phyloP scores from a whole-genome alignment of 495 filamentous ascomycete species.

The Podospora pseudopauciseta region DNA sequence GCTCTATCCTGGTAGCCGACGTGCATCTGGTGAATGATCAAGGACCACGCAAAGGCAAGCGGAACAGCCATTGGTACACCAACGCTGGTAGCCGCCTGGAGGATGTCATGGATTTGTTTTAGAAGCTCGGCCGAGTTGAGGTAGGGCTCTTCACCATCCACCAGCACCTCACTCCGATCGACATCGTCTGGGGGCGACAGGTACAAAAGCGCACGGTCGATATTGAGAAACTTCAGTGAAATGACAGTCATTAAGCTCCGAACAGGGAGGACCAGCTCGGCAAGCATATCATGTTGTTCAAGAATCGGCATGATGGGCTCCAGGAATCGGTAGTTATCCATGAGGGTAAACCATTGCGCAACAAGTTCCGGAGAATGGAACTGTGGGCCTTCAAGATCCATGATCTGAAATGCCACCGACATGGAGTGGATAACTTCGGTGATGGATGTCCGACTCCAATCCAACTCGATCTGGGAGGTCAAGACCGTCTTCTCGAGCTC shows the following conservation, averaged over 20 bases:
- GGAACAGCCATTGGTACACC: constrained; percentile 56
- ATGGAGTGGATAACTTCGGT: constrained; percentile 69
- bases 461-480: constrained; percentile 51
- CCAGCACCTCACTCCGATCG: constrained; percentile 23
- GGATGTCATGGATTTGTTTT: constrained; percentile 59
- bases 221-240: constrained; percentile 70
- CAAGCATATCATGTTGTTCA: constrained; percentile 44
- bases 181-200: constrained; percentile 35
- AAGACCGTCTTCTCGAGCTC: constrained; percentile 27
- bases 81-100: constrained; percentile 49
- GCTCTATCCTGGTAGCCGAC: constrained; percentile 55
- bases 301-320: constrained; percentile 29
- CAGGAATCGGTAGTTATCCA: constrained; percentile 62
- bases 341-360: constrained; percentile 67
- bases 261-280: constrained; percentile 58
- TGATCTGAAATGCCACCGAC: constrained; percentile 66
- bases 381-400: constrained; percentile 54
- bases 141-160: constrained; percentile 52
- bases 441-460: constrained; percentile 60
- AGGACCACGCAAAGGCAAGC: constrained; percentile 70
- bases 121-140: constrained; percentile 60
- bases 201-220: constrained; percentile 48
- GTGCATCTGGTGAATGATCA: constrained; percentile 66
- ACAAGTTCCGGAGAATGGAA: constrained; percentile 58
- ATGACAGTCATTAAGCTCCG: constrained; percentile 66